Base-by-base conservation (phyloP, 2,329 filamentous ascomycete genomes). In the Botryosphaeria dothidea region DNA sequence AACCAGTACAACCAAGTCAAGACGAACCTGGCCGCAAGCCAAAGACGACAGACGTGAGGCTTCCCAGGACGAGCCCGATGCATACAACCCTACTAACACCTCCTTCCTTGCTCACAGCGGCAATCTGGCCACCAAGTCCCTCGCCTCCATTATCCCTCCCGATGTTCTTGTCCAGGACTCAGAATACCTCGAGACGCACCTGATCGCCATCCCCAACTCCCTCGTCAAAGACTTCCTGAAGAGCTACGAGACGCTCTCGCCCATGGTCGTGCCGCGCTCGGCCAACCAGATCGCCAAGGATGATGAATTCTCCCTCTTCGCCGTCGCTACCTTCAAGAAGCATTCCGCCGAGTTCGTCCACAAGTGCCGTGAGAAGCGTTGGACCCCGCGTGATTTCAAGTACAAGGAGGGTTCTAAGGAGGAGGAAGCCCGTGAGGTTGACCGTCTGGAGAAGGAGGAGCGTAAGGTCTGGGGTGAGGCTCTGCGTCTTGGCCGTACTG, bases 181-280 rank as follows among this genome's bases (percentile, higher is more conserved):
- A 21, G 95, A 99, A 80, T 98, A 97, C 80, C 89, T 99, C 71
- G 93, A 97, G 81, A 97, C 95, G 31, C 93, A 97, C 76, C 88
- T 99, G 31, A 85, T 99, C 70, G 95, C 92, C 21, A 92, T 99
- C 8, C 95, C 95, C 2, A 87, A 86, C 54, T 88, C 88, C 70
- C 83, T 86, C 65, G 89, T 90, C 72, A 97, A 96, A 77, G 94
- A 98, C 43, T 99, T 97, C 74, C 81, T 96, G 69, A 90, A 90
- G 75, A 88, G 84, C 68, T 99, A 99, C 80, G 95, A 99, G 79
- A 93, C 92, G 1, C 78, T 98, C 64, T 83, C 90, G 0, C 90
- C 91, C 15, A 96, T 97, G 92, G 92, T 98, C 1, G 94, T 99
- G 2, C 95, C 95, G 9, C 90, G 95, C 56, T 97, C 93, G 11